These are phyloP conservation scores for Taphrina sp. DNA, from an alignment of 1,139 yeast genomes.

Conservation along the genomic window DNA sequence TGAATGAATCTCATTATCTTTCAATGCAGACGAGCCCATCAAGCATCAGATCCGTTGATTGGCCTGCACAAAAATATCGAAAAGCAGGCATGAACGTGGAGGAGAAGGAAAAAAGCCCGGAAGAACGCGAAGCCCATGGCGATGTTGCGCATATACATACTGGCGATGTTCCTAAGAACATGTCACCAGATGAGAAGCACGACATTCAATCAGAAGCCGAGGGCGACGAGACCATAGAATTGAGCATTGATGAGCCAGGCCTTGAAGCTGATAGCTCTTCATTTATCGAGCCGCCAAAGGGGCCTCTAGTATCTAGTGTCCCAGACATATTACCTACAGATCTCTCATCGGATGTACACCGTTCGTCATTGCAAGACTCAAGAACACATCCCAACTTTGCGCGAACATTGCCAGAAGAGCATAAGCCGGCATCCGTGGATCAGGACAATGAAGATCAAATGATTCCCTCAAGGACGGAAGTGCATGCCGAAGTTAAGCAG, in stretches of 20 bases:
- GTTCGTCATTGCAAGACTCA: too few relatives aligned
- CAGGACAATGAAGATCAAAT: too few relatives aligned
- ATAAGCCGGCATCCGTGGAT: too few relatives aligned
- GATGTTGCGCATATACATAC: too few relatives aligned
- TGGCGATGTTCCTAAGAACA: too few relatives aligned
- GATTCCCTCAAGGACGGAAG: too few relatives aligned
- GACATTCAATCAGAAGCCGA: not conserved
- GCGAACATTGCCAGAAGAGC: too few relatives aligned
- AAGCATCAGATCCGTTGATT: not conserved
- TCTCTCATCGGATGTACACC: not conserved
- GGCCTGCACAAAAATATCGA: constrained; percentile 12
- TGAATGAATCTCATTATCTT: constrained; percentile 8
- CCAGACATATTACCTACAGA: constrained; percentile 17
- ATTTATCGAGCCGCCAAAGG: constrained; percentile 19
- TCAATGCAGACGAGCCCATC: not conserved
- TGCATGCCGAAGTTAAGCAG: too few relatives aligned
- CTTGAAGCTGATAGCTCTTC: constrained; percentile 11
- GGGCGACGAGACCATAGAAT: constrained; percentile 27
- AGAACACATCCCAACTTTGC: too few relatives aligned
- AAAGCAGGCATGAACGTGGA: not conserved
- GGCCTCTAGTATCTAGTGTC: constrained; percentile 4
- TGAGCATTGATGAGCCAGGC: constrained; percentile 19
- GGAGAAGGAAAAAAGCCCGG: not conserved
- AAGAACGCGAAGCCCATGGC: not conserved
- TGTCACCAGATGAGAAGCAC: too few relatives aligned